Evolutionary conservation across 306 rosid species (phyloP).

Genomic region (Sechiopsis laciniata): DNA sequence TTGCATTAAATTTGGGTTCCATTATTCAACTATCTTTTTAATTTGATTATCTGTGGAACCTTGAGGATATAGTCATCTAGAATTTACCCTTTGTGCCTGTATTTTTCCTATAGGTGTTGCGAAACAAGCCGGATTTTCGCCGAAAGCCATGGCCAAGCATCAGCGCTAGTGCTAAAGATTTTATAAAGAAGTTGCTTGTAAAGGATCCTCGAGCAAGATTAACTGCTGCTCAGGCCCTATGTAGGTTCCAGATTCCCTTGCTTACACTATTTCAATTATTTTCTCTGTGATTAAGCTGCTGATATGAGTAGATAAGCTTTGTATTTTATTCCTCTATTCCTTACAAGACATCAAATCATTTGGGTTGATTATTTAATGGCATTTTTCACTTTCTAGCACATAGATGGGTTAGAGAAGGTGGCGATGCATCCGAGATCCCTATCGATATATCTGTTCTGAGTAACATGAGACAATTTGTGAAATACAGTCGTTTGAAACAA

Average conservation of each 20-base stretch:
- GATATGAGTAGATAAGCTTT: background rate
- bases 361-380: background rate
- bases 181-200: slow-evolving; percentile 85
- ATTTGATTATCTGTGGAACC: slow-evolving; percentile 10
- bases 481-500: slow-evolving; percentile 90
- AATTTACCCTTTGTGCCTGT: slow-evolving; percentile 4
- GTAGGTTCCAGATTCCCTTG: slow-evolving; percentile 43
- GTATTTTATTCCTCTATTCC: background rate
- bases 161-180: slow-evolving; percentile 74
- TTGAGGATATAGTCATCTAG: background rate
- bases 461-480: slow-evolving; percentile 92
- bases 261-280: background rate
- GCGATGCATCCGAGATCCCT: slow-evolving; percentile 86
- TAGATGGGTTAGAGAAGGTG: slow-evolving; percentile 97
- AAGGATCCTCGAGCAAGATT: slow-evolving; percentile 95
- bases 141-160: slow-evolving; percentile 95
- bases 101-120: slow-evolving; percentile 52
- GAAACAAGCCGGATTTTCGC: slow-evolving; percentile 92
- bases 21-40: slow-evolving; percentile 2
- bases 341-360: background rate
- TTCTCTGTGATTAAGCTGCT: background rate
- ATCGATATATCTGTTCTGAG: slow-evolving; percentile 86
- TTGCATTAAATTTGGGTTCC: background rate
- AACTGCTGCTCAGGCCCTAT: slow-evolving; percentile 99
- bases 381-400: slow-evolving; percentile 61